Evolutionary conservation across 495 filamentous ascomycete genomes (phyloP).

Genomic region (Neurospora sp.): DNA sequence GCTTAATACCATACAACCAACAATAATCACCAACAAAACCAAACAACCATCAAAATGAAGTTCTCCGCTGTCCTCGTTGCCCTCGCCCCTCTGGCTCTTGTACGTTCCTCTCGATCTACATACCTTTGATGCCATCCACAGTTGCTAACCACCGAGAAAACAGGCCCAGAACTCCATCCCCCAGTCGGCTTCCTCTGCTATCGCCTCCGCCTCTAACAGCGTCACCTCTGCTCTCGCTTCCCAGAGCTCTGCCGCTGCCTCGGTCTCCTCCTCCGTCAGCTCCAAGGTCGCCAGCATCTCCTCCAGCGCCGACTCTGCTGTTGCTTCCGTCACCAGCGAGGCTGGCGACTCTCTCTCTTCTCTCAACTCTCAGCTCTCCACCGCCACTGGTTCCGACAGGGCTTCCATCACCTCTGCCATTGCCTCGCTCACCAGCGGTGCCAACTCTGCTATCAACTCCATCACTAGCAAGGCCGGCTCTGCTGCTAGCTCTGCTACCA

Average conservation of each 20-base stretch:
- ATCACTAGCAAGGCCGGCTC: slow-evolving; percentile 6
- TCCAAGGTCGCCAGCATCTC: slow-evolving; percentile 5
- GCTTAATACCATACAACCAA: not conserved
- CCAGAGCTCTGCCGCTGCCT: slow-evolving; percentile 6
- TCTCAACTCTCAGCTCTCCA: slow-evolving; percentile 12
- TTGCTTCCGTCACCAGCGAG: slow-evolving; percentile 10
- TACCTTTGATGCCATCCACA: not conserved
- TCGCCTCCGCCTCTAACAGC: slow-evolving; percentile 6
- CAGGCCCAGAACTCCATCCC: slow-evolving; percentile 15
- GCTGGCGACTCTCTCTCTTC: slow-evolving; percentile 7
- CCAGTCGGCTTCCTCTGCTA: slow-evolving; percentile 9
- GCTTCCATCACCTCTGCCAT: slow-evolving; percentile 14
- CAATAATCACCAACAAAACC: not conserved
- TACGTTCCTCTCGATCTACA: slow-evolving; percentile 3
- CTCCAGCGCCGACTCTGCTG: slow-evolving; percentile 2
- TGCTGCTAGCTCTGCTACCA: not conserved
- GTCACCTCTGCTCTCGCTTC: slow-evolving; percentile 11
- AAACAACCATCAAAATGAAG: slow-evolving; percentile 16
- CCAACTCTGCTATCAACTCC: slow-evolving; percentile 7
- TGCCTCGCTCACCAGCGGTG: slow-evolving; percentile 6
- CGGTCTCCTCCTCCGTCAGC: slow-evolving; percentile 10
- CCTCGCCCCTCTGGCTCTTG: slow-evolving; percentile 16
- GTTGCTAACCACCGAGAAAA: slow-evolving; percentile 1
- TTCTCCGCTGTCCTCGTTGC: slow-evolving; percentile 14
- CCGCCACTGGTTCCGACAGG: slow-evolving; percentile 15